Base-by-base conservation (phyloP, 139 green algal species). In the Nannochloris sp. region DNA sequence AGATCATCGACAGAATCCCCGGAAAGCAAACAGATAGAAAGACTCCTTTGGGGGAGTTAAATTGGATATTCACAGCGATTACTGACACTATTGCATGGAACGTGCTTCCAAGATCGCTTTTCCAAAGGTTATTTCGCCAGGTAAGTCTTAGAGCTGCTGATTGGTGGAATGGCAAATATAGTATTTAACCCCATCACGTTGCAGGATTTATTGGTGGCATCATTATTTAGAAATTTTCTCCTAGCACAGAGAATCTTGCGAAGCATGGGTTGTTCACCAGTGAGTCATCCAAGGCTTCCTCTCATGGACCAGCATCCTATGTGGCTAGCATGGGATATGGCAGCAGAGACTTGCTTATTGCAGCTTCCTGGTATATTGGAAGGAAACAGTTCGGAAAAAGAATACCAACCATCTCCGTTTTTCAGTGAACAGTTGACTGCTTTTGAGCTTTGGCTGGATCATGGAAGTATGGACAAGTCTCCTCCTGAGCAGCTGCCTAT, bases 61-160 rank as follows among this genome's bases (percentile, higher is more conserved):
- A 97, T 73, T 99, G 93, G 93, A 95, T 99, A 57, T 98, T 99
- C 84, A 99, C 93, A 0, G 94, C 93, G 63, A 95, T 99, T 76
- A 99, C 93, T 1, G 93, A 99, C 83, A 98, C 93, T 51, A 98
- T 99, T 45, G 93, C 93, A 3, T 99, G 93, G 93, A 97, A 99
- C 74, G 84, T 89, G 62, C 81, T 99, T 45, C 93, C 93, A 3
- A 75, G 89, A 5, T 78, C 83, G 16, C 82, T 98, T 5, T 99
- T 99, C 63, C 93, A 98, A 75, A 87, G 88, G 68, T 85, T 99
- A 1, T 99, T 99, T 78, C 65, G 93, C 6, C 92, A 40, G 33
- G 33, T 40, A 8, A 11, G 33, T 40, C 8, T 40, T 40, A 40
- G 9, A 6, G 11, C 8, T 40, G 33, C 3, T 8, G 33, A 40